Evolutionary conservation across 2,329 filamentous ascomycete genomes (phyloP).

Genomic region (Aspergillus sp.): DNA sequence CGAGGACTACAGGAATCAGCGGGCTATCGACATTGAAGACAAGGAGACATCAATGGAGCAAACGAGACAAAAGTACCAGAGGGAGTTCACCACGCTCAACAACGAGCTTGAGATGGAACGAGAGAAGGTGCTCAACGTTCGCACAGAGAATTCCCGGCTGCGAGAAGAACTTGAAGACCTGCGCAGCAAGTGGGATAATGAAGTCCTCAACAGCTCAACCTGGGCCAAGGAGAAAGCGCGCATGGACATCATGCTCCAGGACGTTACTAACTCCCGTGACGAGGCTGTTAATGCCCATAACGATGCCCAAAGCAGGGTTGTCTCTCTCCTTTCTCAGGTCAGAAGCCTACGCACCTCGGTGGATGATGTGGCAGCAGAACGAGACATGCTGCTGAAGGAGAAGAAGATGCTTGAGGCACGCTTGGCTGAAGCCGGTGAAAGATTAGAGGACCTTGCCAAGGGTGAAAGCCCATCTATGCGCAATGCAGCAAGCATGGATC

Average conservation of each 20-base stretch:
- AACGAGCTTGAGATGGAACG: constrained; percentile 92
- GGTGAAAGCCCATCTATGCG: constrained; percentile 85
- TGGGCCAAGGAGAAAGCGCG: constrained; percentile 98
- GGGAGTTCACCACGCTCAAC: constrained; percentile 82
- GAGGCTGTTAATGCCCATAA: constrained; percentile 92
- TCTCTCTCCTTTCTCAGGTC: constrained; percentile 85
- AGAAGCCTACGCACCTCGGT: constrained; percentile 77
- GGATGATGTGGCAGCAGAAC: constrained; percentile 81
- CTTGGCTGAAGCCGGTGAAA: constrained; percentile 80
- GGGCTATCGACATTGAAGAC: constrained; percentile 94
- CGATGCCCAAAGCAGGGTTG: constrained; percentile 90
- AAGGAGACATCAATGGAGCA: constrained; percentile 96
- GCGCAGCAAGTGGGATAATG: constrained; percentile 95
- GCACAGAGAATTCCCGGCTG: constrained; percentile 80
- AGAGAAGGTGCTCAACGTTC: constrained; percentile 80
- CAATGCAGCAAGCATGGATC: constrained; percentile 84
- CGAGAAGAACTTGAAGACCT: constrained; percentile 96
- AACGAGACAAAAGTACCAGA: constrained; percentile 95
- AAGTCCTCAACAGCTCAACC: constrained; percentile 94
- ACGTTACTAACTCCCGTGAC: constrained; percentile 86
- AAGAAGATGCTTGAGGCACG: constrained; percentile 86
- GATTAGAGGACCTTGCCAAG: constrained; percentile 81
- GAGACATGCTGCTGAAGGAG: constrained; percentile 80
- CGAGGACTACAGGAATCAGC: constrained; percentile 92
- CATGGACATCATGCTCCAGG: constrained; percentile 83